A percentile compares a stretch with the other conserved stretches of the same genome.
phyloP scores from a whole-genome alignment of 495 filamentous ascomycete genomes.

The Pyronema domesticum region DNA sequence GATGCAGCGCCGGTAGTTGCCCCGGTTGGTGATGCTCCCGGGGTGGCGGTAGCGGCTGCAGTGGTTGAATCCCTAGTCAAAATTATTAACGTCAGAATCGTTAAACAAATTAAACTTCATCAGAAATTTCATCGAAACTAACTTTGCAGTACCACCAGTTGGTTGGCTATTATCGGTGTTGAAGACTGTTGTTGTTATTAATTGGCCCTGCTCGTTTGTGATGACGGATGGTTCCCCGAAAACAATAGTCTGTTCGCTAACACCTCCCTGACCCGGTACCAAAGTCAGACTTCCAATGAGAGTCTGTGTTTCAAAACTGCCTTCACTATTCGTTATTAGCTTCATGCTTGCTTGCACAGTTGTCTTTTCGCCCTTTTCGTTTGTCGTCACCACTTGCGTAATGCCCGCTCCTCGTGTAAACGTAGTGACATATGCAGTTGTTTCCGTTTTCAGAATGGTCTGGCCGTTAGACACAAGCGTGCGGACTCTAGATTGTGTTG shows the following conservation, averaged over 20 bases:
- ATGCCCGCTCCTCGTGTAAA: conserved; percentile 14
- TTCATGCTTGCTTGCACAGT: conserved; percentile 8
- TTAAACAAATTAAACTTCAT: not conserved
- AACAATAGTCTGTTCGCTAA: conserved; percentile 3
- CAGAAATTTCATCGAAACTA: not conserved
- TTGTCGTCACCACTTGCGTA: conserved; percentile 11
- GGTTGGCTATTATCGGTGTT: conserved; percentile 7
- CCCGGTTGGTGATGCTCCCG: not conserved
- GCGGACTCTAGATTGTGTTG: conserved; percentile 10
- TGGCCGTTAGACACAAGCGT: conserved; percentile 13
- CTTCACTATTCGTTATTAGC: conserved; percentile 15
- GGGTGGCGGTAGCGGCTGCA: not conserved
- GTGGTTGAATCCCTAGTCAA: not conserved
- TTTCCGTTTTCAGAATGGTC: conserved; percentile 13
- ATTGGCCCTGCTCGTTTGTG: conserved; percentile 10
- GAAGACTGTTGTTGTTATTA: conserved; percentile 12
- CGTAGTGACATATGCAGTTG: conserved; percentile 13
- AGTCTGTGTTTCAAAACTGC: conserved; percentile 7
- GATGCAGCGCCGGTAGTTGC: not conserved
- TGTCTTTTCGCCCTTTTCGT: conserved; percentile 6
- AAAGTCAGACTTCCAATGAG: conserved; percentile 11
- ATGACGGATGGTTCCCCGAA: conserved; percentile 12
- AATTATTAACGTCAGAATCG: not conserved
- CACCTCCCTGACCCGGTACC: not conserved
- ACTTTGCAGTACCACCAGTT: not conserved